These are phyloP conservation scores for Ceriops zippeliana DNA, from an alignment of 345 rosid genomes.

Conservation along the genomic window DNA sequence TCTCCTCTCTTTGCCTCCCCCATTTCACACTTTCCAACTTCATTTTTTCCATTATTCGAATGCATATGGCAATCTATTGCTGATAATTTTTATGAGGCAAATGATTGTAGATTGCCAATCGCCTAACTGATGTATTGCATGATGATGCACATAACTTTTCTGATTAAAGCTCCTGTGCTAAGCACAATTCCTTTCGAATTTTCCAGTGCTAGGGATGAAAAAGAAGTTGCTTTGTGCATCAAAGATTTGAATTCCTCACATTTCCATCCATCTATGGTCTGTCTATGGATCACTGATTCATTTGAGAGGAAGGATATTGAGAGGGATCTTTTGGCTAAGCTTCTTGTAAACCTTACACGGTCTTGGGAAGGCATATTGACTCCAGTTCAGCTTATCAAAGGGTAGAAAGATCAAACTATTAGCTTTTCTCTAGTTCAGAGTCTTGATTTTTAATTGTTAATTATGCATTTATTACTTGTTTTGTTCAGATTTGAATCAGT, in stretches of 20 bases:
- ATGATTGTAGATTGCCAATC: too few relatives aligned
- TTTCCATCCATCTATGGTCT: constrained; percentile 82
- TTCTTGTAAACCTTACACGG: constrained; percentile 62
- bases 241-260: constrained; percentile 72
- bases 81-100: too few relatives aligned
- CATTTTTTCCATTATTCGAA: too few relatives aligned
- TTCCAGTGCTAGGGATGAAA: constrained; percentile 85
- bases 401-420: constrained; percentile 41
- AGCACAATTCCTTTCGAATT: neutral
- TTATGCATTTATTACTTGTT: too few relatives aligned
- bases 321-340: constrained; percentile 76
- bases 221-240: constrained; percentile 79
- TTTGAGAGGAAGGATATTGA: constrained; percentile 93
- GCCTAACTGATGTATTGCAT: too few relatives aligned
- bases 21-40: too few relatives aligned
- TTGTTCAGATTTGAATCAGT: constrained; percentile 64
- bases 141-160: neutral
- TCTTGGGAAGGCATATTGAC: constrained; percentile 47
- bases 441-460: neutral
- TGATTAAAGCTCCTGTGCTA: neutral
- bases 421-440: neutral
- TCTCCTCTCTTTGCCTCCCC: too few relatives aligned
- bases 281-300: constrained; percentile 89
- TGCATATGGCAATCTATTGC: too few relatives aligned
- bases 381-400: constrained; percentile 55